A percentile compares a stretch with the other conserved stretches of the same genome.
Conservation (phyloP, 768 basidiomycete genomes). For the Tephrocybe sp. region DNA sequence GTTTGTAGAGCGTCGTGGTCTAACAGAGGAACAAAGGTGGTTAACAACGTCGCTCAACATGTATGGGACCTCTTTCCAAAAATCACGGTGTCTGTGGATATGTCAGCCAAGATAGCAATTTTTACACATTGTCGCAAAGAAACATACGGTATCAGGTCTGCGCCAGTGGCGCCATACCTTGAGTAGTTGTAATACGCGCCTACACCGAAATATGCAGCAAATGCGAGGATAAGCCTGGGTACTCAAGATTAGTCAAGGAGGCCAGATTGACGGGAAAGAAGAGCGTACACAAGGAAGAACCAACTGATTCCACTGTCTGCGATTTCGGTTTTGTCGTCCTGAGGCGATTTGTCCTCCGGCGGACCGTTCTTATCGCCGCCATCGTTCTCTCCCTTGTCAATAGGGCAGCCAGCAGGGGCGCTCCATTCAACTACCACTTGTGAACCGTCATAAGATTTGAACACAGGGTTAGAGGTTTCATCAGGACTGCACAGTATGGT, state of each 20-base stretch:
- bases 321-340: constrained; percentile 30
- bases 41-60: constrained; percentile 77
- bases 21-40: constrained; percentile 72
- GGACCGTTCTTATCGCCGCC: constrained; percentile 33
- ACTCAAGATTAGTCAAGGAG: neutral
- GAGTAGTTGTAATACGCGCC: constrained; percentile 90
- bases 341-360: constrained; percentile 15
- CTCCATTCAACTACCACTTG: constrained; percentile 60
- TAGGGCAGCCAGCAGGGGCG: constrained; percentile 55
- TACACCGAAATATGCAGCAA: constrained; percentile 68
- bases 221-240: constrained; percentile 57
- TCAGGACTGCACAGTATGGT: constrained; percentile 54
- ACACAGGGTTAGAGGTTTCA: constrained; percentile 41
- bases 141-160: constrained; percentile 81
- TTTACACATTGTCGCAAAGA: neutral
- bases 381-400: constrained; percentile 30
- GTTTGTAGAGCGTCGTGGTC: constrained; percentile 59
- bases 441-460: constrained; percentile 60
- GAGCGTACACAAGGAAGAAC: constrained; percentile 80
- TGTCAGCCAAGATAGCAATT: constrained; percentile 6
- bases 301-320: constrained; percentile 80
- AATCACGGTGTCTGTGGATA: constrained; percentile 71
- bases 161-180: constrained; percentile 80
- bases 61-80: constrained; percentile 88
- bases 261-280: neutral